Evolutionary conservation across 805 yeast species (phyloP).

Genomic region (Candida parachauliodes): DNA sequence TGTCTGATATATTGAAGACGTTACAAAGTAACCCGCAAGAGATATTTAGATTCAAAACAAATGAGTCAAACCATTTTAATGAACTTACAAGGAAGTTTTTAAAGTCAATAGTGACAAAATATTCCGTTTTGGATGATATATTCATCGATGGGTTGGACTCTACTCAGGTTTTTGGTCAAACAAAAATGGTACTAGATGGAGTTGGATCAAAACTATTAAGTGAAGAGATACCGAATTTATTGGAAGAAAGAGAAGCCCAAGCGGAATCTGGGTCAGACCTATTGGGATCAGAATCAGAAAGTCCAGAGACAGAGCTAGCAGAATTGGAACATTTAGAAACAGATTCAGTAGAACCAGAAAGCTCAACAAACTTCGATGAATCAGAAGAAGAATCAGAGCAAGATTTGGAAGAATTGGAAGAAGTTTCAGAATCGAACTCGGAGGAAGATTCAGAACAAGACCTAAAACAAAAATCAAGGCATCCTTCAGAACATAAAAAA

Average conservation of each 20-base stretch:
- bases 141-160: conserved; percentile 85
- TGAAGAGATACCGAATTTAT: conserved; percentile 52
- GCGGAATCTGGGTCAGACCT: conserved; percentile 32
- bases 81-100: conserved; percentile 44
- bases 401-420: conserved; percentile 27
- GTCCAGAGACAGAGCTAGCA: conserved; percentile 23
- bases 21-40: conserved; percentile 22
- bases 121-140: conserved; percentile 74
- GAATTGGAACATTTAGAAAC: conserved; percentile 19
- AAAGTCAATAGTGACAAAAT: conserved; percentile 53
- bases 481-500: conserved; percentile 20
- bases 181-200: conserved; percentile 77
- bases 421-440: conserved; percentile 12
- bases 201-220: conserved; percentile 62
- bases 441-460: neutral
- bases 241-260: conserved; percentile 26
- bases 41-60: conserved; percentile 18
- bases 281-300: conserved; percentile 21
- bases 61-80: conserved; percentile 20
- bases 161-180: conserved; percentile 91
- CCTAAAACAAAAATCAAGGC: conserved; percentile 5
- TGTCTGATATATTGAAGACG: conserved; percentile 22
- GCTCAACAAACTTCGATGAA: no score
- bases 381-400: conserved; percentile 48
- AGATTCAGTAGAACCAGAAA: conserved; percentile 35